Percentiles rank a stretch among this genome's conserved stretches.
Evolutionary conservation across 2,329 filamentous ascomycete genomes (phyloP).

Genomic region (Teratosphaeria gauchensis): DNA sequence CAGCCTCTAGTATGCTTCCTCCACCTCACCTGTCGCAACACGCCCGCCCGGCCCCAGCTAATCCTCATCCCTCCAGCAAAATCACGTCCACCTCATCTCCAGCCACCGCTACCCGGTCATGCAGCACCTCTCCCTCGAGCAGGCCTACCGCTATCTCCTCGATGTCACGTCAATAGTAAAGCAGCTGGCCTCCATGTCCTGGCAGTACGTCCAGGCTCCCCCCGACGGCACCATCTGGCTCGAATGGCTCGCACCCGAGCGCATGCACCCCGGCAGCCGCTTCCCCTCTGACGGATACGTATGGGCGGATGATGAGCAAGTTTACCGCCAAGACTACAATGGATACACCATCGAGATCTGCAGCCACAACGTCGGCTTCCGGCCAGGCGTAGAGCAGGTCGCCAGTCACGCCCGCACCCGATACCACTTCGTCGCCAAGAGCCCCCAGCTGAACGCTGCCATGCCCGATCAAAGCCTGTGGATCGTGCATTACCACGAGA

Average conservation of each 20-base stretch:
- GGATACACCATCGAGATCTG: slow-evolving; percentile 80
- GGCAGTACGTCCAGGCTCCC: slow-evolving; percentile 81
- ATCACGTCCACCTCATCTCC: slow-evolving; percentile 83
- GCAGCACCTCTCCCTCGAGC: slow-evolving; percentile 60
- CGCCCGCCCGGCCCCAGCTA: slow-evolving; percentile 2
- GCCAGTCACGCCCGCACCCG: slow-evolving; percentile 72
- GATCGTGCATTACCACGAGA: slow-evolving; percentile 80
- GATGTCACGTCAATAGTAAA: slow-evolving; percentile 77
- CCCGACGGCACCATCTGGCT: slow-evolving; percentile 73
- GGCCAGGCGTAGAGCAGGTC: slow-evolving; percentile 55
- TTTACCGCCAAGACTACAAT: slow-evolving; percentile 62
- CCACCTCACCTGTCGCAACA: not conserved
- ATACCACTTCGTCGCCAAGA: slow-evolving; percentile 73
- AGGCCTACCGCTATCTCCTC: slow-evolving; percentile 75
- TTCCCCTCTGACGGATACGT: slow-evolving; percentile 89
- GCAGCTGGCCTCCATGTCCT: slow-evolving; percentile 77
- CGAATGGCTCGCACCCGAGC: slow-evolving; percentile 75
- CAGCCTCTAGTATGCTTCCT: slow-evolving; percentile 31
- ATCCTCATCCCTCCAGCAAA: slow-evolving; percentile 47
- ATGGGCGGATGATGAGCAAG: slow-evolving; percentile 74
- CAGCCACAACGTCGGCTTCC: slow-evolving; percentile 71
- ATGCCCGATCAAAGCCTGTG: slow-evolving; percentile 73
- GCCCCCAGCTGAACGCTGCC: slow-evolving; percentile 58
- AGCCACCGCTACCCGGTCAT: slow-evolving; percentile 69
- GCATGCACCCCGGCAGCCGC: slow-evolving; percentile 56